A percentile compares a stretch with the other conserved stretches of the same genome.
Evolutionary conservation across 2,329 filamentous ascomycete species (phyloP).

Genomic region (Neodidymelliopsis sp.): DNA sequence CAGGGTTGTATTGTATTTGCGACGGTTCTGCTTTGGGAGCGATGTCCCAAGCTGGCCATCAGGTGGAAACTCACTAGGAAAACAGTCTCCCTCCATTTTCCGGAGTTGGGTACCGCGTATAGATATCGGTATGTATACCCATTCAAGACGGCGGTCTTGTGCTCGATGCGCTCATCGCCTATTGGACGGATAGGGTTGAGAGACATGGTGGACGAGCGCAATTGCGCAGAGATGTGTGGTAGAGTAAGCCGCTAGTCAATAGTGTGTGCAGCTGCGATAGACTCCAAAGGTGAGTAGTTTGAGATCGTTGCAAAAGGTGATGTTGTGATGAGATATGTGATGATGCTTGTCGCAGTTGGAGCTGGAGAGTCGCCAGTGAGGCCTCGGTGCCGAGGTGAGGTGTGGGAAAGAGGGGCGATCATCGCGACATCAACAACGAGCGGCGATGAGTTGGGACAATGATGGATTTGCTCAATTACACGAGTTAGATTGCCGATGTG

Average conservation of each 20-base stretch:
- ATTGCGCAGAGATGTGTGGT: not conserved
- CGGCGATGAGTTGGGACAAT: not conserved
- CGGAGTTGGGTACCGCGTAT: slow-evolving; percentile 56
- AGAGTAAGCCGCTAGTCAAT: too few species aligned
- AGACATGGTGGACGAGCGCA: not conserved
- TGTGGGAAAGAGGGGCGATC: slow-evolving; percentile 7
- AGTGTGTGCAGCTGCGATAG: too few species aligned
- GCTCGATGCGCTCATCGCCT: slow-evolving; percentile 71
- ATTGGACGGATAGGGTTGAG: slow-evolving; percentile 68
- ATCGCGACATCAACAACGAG: not conserved
- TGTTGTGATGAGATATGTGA: not conserved
- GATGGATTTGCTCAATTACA: not conserved
- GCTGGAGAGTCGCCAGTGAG: slow-evolving; percentile 7
- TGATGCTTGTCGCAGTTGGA: not conserved
- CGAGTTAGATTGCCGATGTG: not conserved
- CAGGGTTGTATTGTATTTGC: not conserved
- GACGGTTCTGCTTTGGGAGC: not conserved
- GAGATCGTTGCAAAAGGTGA: not conserved
- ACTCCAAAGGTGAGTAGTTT: too few species aligned
- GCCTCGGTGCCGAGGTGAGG: slow-evolving; percentile 23
- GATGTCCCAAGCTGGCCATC: not conserved
- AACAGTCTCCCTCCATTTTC: slow-evolving; percentile 59
- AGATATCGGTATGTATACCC: slow-evolving; percentile 74
- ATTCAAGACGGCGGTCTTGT: slow-evolving; percentile 69
- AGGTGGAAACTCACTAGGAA: slow-evolving; percentile 56